Evolutionary conservation across 148 eudicot genomes (phyloP), one percentile per base, ranked within the genome.

Genomic region (Gaultheria prostrata): DNA sequence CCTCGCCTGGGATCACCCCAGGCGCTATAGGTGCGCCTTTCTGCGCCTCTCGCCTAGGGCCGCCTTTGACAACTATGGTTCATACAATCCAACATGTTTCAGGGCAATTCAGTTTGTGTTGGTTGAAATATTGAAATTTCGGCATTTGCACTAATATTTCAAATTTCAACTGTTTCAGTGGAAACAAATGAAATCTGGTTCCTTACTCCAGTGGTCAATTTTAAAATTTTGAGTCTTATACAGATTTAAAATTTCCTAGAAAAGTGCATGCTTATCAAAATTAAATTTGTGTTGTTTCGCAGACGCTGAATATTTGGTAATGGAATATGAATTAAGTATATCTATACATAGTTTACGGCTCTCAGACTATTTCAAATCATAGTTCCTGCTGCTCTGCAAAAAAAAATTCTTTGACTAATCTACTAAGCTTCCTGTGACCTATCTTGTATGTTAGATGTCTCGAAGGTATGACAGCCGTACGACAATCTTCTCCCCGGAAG

Each of bases 401-500:
- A 33, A 1, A 33, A 33, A 33, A 1, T 33, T 33, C 39, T 35
- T 35, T 71, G 21, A 17, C 2, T 71, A 18, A 71, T 17, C n/a
- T 71, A 39, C 11, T 2, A 6, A 17, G 43, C 21, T 71, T 17
- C n/a, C 76, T 35, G n/a, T n/a, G n/a, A n/a, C n/a, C n/a, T n/a
- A 0, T 18, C n/a, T 35, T 4, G 1, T 35, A 18, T 14, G 11
- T 71, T 35, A 35, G 76, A 71, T 35, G 76, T 71, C 76, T 71
- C 48, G 76, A 71, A 71, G 76, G 46, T 71, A 71, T 18, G 76
- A 96, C 80, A 96, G 98, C 84, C 94, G 98, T 33, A 96, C 98
- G 24, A 94, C 98, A 0, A 94, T 93, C 91, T 96, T 96, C 89
- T 96, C 98, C 35, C 98, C 97, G 8, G 98, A 96, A 89, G 98